Evolutionary conservation across 1,139 yeast species (phyloP), one percentile per base, ranked within the genome.

Genomic region (Yamadazyma diddensiae): DNA sequence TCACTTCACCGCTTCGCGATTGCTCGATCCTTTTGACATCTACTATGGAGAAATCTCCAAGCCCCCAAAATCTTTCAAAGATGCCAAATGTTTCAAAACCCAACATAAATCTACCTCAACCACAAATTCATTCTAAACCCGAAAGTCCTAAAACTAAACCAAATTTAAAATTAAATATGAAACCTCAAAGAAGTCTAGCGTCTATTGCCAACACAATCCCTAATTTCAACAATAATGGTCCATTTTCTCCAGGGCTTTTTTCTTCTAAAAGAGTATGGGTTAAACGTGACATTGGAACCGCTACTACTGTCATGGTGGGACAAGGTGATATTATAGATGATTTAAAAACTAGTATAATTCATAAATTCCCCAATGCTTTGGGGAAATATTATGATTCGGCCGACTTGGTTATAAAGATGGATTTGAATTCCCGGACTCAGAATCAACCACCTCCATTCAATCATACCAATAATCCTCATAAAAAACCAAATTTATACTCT

Each of bases 311-410:
- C 3, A 51, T 64, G 34, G 79, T 82, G 2, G 60, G 62, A 17
- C 72, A 72, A 15, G 49, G 54, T 17, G 86, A 81, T 44, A 63
- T 85, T 2, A 71, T 85, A 4, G 95, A 86, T 51, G 95, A 86
- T 52, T 62, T 86, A 46, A 86, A 85, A 49, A 60, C 69, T 15
- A 65, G 74, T 35, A 69, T 84, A 0, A 53, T 78, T 31, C 62
- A 59, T 35, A 82, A 81, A 47, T 86, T 76, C 47, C 94, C 94
- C 9, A 79, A 79, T 24, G 66, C 87, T 0, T 59, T 85, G 33
- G 92, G 80, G 0, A 58, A 71, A 29, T 52, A 57, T 12, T 73
- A 65, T 38, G 95, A 86, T 50, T 85, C 92, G 0, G 81, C 94
- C 0, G 95, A 86, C 43, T 51, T 79, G 20, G 39, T 62, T 1